Percentiles rank a stretch among this genome's conserved stretches.
These are phyloP conservation scores for Heritiera fomes DNA, from an alignment of 345 rosid genomes.

Conservation along the genomic window DNA sequence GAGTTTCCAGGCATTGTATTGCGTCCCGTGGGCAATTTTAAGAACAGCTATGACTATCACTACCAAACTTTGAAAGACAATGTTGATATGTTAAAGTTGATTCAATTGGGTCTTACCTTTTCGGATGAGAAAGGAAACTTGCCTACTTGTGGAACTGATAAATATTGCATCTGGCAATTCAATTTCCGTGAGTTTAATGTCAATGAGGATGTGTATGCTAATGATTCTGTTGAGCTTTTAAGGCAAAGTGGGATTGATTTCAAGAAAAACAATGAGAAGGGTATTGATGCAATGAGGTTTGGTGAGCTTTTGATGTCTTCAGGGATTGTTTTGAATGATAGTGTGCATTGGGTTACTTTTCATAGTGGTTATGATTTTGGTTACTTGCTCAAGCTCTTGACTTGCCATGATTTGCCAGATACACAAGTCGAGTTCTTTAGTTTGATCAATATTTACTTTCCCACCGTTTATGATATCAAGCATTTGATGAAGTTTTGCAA, in stretches of 20 bases:
- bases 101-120: constrained; percentile 83
- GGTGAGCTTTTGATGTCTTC: constrained; percentile 88
- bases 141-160: constrained; percentile 72
- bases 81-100: constrained; percentile 75
- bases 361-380: constrained; percentile 98
- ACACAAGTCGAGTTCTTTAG: constrained; percentile 59
- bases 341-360: constrained; percentile 84
- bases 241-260: constrained; percentile 77
- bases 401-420: constrained; percentile 63
- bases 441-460: constrained; percentile 68
- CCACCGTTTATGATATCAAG: constrained; percentile 75
- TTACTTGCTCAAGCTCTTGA: constrained; percentile 79
- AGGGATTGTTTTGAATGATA: constrained; percentile 78
- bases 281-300: constrained; percentile 60
- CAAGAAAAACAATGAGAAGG: constrained; percentile 55
- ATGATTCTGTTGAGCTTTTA: constrained; percentile 80
- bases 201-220: constrained; percentile 59
- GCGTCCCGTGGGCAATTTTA: constrained; percentile 71
- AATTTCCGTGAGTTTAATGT: constrained; percentile 74
- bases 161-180: constrained; percentile 85
- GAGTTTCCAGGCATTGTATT: constrained; percentile 85
- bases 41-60: constrained; percentile 62
- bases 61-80: constrained; percentile 75
- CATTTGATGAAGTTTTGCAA: constrained; percentile 88
- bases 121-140: constrained; percentile 79